Evolutionary conservation across 306 rosid species (phyloP).

Genomic region (Glycyrrhiza uralensis): DNA sequence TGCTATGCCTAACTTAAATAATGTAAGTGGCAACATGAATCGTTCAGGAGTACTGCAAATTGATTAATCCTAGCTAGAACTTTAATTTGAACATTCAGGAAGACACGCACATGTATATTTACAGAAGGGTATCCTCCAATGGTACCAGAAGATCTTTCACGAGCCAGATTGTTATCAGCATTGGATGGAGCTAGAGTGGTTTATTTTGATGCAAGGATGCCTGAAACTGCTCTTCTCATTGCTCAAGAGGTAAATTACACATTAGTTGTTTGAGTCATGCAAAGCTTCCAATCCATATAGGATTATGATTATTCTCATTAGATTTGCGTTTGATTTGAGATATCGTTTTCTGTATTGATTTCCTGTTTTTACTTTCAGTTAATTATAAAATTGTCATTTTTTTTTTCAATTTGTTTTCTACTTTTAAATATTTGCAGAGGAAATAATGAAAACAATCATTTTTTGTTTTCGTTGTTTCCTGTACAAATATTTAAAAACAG

Average conservation of each 20-base stretch:
- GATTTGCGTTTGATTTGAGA: too few species aligned
- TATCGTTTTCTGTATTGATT: too few species aligned
- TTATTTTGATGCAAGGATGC: slow-evolving; percentile 70
- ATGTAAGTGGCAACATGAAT: background rate
- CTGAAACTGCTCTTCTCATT: slow-evolving; percentile 69
- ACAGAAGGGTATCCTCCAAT: slow-evolving; percentile 80
- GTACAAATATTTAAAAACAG: too few species aligned
- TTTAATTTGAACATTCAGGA: slow-evolving; percentile 50
- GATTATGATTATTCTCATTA: background rate
- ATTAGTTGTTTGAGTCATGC: slow-evolving; percentile 8
- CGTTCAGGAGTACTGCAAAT: background rate
- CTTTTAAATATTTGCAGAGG: too few species aligned
- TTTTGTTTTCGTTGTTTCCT: too few species aligned
- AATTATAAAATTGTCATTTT: too few species aligned
- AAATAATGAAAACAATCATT: too few species aligned
- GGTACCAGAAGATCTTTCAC: slow-evolving; percentile 64
- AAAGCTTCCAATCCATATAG: background rate
- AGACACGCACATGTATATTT: slow-evolving; percentile 89
- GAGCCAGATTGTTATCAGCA: slow-evolving; percentile 52
- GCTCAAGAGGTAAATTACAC: slow-evolving; percentile 72
- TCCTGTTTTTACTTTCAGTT: too few species aligned
- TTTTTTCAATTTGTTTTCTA: too few species aligned
- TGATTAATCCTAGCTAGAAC: slow-evolving; percentile 21
- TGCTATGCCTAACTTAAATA: background rate
- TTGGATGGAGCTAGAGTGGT: slow-evolving; percentile 70